Conservation (phyloP, 768 basidiomycete species). For the Dictyophora rubrovolvata region DNA sequence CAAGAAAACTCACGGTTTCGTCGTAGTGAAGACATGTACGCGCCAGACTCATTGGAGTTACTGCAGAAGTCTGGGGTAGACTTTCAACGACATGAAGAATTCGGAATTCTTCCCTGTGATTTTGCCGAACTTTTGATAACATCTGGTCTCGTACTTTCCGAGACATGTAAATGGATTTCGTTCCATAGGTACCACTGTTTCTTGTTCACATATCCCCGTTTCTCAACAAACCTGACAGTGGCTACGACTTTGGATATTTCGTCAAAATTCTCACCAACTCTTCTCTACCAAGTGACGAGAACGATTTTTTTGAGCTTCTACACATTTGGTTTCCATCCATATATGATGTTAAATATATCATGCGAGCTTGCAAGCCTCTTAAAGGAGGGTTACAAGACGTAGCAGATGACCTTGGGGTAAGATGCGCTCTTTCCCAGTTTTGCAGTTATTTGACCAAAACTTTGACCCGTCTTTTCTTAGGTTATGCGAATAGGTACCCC, state of each 20-base stretch:
- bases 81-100: slow-evolving; percentile 85
- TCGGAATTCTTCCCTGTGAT: slow-evolving; percentile 85
- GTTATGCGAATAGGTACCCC: slow-evolving; percentile 82
- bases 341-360: slow-evolving; percentile 97
- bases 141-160: slow-evolving; percentile 80
- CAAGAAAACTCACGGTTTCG: not conserved
- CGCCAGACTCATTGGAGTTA: slow-evolving; percentile 93
- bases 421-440: slow-evolving; percentile 16
- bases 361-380: slow-evolving; percentile 73
- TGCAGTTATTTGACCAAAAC: not conserved
- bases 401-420: slow-evolving; percentile 88
- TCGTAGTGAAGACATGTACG: slow-evolving; percentile 91
- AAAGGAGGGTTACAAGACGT: slow-evolving; percentile 91
- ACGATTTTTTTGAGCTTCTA: slow-evolving; percentile 80
- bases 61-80: slow-evolving; percentile 94
- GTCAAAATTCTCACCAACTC: slow-evolving; percentile 84
- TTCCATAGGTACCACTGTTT: slow-evolving; percentile 74
- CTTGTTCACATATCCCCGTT: not conserved
- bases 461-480: slow-evolving; percentile 29
- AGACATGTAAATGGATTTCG: slow-evolving; percentile 92
- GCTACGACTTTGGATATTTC: slow-evolving; percentile 98
- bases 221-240: slow-evolving; percentile 36
- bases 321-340: slow-evolving; percentile 90
- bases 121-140: slow-evolving; percentile 98
- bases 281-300: slow-evolving; percentile 85